Evolutionary conservation across 768 basidiomycete species (phyloP), one percentile per base, ranked within the genome.

Genomic region (Lentinula lateritia): DNA sequence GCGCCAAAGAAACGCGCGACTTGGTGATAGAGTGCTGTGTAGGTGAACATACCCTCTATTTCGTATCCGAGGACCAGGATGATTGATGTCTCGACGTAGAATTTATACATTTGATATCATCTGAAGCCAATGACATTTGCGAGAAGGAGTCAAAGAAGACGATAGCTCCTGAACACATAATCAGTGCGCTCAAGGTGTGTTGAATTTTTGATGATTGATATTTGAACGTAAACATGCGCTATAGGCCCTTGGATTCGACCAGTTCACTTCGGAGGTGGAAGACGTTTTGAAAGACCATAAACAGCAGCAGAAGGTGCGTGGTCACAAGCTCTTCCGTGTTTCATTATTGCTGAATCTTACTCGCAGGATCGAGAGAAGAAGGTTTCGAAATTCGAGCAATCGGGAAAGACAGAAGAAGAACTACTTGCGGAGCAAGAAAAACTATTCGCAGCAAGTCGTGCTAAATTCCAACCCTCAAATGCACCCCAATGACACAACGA

Each of bases 121-220:
- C 95, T 8, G 94, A 98, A 72, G 93, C 97, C 57, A 98, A 98
- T 72, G 93, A 98, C 66, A 93, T 98, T 63, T 99, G 97, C 70
- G 97, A 98, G 71, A 89, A 93, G 71, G 95, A 96, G 70, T 93
- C 93, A 28, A 98, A 97, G 80, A 99, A 99, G 79, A 99, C 97
- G 0, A 98, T 99, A 67, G 91, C 94, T 5, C 97, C 97, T 1
- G 97, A 99, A 68, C 97, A 99, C 70, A 95, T 98, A 48, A 89
- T 98, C 35, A 78, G 83, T 23, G 97, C 97, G 5, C 79, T 99
- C 60, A 93, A 93, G 78, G 95, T 92, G 61, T 56, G 80, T 74
- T 36, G 45, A 0, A 9, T 34, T 60, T 58, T 41, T 61, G 46
- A 58, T 55, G 20, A 15, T 36, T 13, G 5, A 18, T 13, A 5